A percentile compares a stretch with the other conserved stretches of the same genome.
phyloP scores from a whole-genome alignment of 805 yeast species.

The Nakazawaea sp. region DNA sequence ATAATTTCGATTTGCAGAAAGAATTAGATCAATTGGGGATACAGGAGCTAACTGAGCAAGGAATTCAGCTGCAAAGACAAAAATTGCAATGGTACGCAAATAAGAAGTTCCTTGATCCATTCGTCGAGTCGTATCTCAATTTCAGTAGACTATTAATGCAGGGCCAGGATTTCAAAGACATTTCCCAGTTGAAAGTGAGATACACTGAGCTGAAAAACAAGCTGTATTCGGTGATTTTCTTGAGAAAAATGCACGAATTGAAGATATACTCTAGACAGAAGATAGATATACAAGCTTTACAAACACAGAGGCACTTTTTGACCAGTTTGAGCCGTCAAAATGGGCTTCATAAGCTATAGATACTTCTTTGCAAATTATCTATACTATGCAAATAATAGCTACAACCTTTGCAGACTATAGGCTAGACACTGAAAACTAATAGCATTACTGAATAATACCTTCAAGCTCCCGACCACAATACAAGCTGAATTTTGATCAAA shows the following conservation, averaged over 20 bases:
- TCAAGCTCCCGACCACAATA: no score
- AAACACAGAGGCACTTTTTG: no score
- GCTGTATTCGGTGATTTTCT: conserved; percentile 1
- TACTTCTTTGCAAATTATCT: no score
- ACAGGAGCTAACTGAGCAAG: not conserved
- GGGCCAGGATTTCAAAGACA: conserved; percentile 1
- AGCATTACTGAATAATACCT: not conserved
- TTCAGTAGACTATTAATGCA: conserved; percentile 1
- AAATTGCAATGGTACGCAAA: not conserved
- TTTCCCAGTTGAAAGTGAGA: not conserved
- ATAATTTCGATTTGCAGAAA: not conserved
- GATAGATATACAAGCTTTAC: no score
- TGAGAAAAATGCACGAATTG: conserved; percentile 1
- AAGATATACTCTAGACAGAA: not conserved
- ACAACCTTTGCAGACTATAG: no score
- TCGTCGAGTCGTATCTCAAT: conserved; percentile 4
- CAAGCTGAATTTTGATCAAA: not conserved
- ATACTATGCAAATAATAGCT: no score
- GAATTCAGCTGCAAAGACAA: not conserved
- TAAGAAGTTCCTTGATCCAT: conserved; percentile 2
- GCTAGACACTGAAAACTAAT: no score
- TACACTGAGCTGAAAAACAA: conserved; percentile 7
- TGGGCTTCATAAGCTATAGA: no score
- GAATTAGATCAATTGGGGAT: conserved; percentile 3
- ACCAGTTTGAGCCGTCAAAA: no score